Evolutionary conservation across 2,329 filamentous ascomycete genomes (phyloP).

Genomic region (Nothophaeocryptopus gaeumannii): DNA sequence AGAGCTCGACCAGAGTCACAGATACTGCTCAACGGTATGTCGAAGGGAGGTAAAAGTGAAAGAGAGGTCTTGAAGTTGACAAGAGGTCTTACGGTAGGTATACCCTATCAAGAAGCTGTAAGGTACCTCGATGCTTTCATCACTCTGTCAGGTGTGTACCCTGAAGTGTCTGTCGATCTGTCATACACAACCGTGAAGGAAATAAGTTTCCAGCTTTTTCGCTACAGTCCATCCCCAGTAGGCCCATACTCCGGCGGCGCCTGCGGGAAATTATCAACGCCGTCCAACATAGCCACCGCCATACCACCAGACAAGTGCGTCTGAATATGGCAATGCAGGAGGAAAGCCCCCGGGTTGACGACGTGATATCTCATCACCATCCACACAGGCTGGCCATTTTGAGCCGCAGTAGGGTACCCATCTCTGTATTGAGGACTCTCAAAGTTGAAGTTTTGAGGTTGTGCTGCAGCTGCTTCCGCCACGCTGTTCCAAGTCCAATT

Average conservation of each 20-base stretch:
- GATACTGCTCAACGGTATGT: no score
- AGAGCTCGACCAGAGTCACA: no score
- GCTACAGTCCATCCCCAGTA: conserved; percentile 1
- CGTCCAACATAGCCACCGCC: conserved; percentile 49
- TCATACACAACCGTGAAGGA: background rate
- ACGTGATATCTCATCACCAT: conserved; percentile 47
- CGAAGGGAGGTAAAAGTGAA: no score
- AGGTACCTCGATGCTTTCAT: no score
- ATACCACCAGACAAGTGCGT: conserved; percentile 50
- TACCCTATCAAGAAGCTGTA: no score
- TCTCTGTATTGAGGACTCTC: conserved; percentile 56
- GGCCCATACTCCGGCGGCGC: conserved; percentile 24
- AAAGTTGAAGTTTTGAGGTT: conserved; percentile 56
- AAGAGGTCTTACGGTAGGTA: no score
- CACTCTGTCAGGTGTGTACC: no score
- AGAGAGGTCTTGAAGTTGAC: no score
- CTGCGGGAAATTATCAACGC: conserved; percentile 42
- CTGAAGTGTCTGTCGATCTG: no score
- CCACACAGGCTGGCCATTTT: conserved; percentile 33
- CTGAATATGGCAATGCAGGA: conserved; percentile 53
- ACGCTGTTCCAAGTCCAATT: conserved; percentile 54
- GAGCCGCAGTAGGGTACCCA: conserved; percentile 33
- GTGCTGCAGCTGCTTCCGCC: conserved; percentile 48
- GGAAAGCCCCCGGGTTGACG: conserved; percentile 45
- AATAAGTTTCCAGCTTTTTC: background rate